Percentiles rank a stretch among this genome's conserved stretches.
phyloP scores from a whole-genome alignment of 306 rosid genomes.

The Lathyrus tuberosus region DNA sequence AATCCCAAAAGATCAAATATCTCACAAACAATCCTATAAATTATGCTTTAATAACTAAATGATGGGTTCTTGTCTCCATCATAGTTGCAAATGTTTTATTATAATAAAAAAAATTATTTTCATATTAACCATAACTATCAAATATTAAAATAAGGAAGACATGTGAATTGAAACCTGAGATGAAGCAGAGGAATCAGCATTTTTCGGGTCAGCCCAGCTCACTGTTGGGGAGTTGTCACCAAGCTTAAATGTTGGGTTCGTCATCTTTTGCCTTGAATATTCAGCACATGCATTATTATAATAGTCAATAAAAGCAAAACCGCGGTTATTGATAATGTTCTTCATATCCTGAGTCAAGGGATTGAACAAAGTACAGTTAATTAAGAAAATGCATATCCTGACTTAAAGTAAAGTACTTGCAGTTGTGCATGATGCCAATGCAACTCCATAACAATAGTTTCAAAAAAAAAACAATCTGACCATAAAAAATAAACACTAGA shows the following conservation, averaged over 20 bases:
- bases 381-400: conserved; percentile 26
- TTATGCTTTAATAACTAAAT: not conserved
- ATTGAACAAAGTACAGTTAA: conserved; percentile 33
- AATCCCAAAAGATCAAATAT: not conserved
- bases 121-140: conserved; percentile 31
- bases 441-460: conserved; percentile 20
- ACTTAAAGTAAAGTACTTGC: conserved; percentile 1
- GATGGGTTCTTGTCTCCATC: conserved; percentile 1
- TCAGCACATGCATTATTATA: conserved; percentile 95
- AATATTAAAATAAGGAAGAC: conserved; percentile 18
- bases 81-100: conserved; percentile 13
- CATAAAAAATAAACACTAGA: conserved; percentile 4
- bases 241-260: conserved; percentile 80
- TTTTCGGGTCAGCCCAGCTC: conserved; percentile 99
- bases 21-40: conserved; percentile 10
- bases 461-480: not conserved
- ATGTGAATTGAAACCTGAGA: conserved; percentile 66
- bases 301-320: conserved; percentile 94
- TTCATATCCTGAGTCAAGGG: conserved; percentile 74
- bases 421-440: conserved; percentile 21
- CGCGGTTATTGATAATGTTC: conserved; percentile 79
- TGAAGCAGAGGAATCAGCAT: conserved; percentile 88
- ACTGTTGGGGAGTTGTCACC: conserved; percentile 91
- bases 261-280: conserved; percentile 86
- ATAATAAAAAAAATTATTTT: conserved; percentile 10